These are phyloP conservation scores for Nepenthes gracilis DNA, from an alignment of 148 eudicot species.

Conservation along the genomic window DNA sequence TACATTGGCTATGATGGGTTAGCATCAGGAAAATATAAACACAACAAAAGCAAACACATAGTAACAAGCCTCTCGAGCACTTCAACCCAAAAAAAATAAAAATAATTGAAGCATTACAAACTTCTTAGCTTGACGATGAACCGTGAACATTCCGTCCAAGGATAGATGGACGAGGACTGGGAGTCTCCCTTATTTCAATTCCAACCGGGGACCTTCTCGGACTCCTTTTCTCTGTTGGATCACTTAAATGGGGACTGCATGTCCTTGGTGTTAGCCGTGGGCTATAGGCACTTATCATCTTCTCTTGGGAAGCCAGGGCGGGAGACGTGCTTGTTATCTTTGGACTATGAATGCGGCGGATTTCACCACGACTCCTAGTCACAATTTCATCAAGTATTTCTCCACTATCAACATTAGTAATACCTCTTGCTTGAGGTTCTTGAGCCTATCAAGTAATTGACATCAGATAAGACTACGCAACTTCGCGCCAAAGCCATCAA, in stretches of 20 bases:
- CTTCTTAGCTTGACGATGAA: slow-evolving; percentile 32
- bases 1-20: slow-evolving; percentile 4
- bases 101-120: slow-evolving; percentile 1
- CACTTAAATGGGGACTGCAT: slow-evolving; percentile 38
- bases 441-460: slow-evolving; percentile 33
- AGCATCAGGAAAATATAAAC: slow-evolving; percentile 7
- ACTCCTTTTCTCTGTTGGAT: slow-evolving; percentile 31
- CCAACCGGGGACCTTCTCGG: slow-evolving; percentile 33
- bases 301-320: slow-evolving; percentile 16
- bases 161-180: slow-evolving; percentile 45
- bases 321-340: slow-evolving; percentile 51
- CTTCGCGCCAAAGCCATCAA: background rate
- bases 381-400: slow-evolving; percentile 65
- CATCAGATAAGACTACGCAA: slow-evolving; percentile 1
- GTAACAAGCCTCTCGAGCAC: slow-evolving; percentile 43
- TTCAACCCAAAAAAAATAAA: slow-evolving; percentile 10
- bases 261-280: slow-evolving; percentile 32
- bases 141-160: slow-evolving; percentile 32
- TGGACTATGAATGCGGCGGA: slow-evolving; percentile 52
- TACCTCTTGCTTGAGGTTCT: slow-evolving; percentile 21
- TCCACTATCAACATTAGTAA: slow-evolving; percentile 28
- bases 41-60: slow-evolving; percentile 5
- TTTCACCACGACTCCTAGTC: slow-evolving; percentile 84
- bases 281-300: slow-evolving; percentile 44
- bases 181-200: slow-evolving; percentile 48